Evolutionary conservation across 2,329 filamentous ascomycete species (phyloP).

Genomic region (Keithomyces neogunnii): DNA sequence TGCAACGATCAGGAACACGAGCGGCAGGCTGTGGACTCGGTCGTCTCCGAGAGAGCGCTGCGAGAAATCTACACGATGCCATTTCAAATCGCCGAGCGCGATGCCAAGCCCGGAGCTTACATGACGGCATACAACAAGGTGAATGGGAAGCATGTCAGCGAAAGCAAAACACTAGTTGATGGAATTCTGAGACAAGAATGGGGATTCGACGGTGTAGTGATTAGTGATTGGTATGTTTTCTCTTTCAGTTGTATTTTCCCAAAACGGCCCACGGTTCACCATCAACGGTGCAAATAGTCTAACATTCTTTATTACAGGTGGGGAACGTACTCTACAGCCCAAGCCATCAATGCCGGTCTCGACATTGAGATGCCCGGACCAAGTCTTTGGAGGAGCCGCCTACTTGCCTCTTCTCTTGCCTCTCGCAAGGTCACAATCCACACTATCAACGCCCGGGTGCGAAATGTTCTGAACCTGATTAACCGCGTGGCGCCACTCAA

Average conservation of each 20-base stretch:
- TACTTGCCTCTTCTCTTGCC: slow-evolving; percentile 34
- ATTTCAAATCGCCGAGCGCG: slow-evolving; percentile 47
- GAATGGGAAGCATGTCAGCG: slow-evolving; percentile 47
- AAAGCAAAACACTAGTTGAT: slow-evolving; percentile 42
- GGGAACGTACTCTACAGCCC: slow-evolving; percentile 46
- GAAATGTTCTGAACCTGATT: slow-evolving; percentile 49
- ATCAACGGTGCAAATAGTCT: no score
- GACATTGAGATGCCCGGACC: slow-evolving; percentile 53
- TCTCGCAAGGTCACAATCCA: slow-evolving; percentile 21
- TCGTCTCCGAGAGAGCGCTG: slow-evolving; percentile 46
- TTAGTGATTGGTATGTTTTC: slow-evolving; percentile 46
- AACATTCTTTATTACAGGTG: no score
- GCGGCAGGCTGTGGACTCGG: slow-evolving; percentile 46
- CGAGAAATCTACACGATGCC: slow-evolving; percentile 51
- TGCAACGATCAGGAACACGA: slow-evolving; percentile 54
- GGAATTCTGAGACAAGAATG: slow-evolving; percentile 46
- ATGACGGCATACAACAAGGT: slow-evolving; percentile 55
- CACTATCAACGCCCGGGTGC: slow-evolving; percentile 49
- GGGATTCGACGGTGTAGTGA: slow-evolving; percentile 48
- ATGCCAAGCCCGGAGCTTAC: slow-evolving; percentile 41
- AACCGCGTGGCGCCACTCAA: slow-evolving; percentile 46
- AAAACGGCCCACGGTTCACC: no score
- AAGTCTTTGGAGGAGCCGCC: slow-evolving; percentile 41
- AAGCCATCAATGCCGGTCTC: slow-evolving; percentile 41
- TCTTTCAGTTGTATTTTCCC: no score